Conservation (phyloP, 192 early-diverging fungal genomes). For the Chytriomyces hyalinus region DNA sequence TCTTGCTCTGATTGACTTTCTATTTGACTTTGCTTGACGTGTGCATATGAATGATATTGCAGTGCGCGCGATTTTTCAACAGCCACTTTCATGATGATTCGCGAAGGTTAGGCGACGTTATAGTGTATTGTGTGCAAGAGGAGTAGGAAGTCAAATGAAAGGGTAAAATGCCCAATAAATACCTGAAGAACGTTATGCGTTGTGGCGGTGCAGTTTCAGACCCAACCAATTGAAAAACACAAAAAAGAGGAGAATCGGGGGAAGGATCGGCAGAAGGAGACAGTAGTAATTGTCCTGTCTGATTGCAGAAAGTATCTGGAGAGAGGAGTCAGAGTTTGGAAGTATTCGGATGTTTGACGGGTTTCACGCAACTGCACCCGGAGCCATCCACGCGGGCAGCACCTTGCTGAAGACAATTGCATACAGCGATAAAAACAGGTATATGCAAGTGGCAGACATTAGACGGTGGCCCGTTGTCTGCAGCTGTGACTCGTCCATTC, state of each 20-base stretch:
- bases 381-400: not conserved
- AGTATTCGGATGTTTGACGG: not conserved
- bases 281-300: constrained; percentile 66
- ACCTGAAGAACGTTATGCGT: constrained; percentile 43
- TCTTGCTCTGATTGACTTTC: not conserved
- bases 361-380: not conserved
- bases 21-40: not conserved
- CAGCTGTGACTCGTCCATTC: too few relatives aligned
- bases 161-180: not conserved
- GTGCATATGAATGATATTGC: not conserved
- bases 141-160: not conserved
- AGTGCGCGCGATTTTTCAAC: constrained; percentile 90
- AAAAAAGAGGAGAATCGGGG: constrained; percentile 74
- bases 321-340: not conserved
- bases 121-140: constrained; percentile 65
- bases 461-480: not conserved
- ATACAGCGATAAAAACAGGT: constrained; percentile 9
- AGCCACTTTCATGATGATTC: constrained; percentile 84
- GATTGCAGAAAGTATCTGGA: constrained; percentile 18
- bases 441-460: not conserved
- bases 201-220: constrained; percentile 92
- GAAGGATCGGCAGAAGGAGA: constrained; percentile 79
- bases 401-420: constrained; percentile 26
- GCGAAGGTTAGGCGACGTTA: constrained; percentile 78
- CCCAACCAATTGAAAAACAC: constrained; percentile 94